Evolutionary conservation across 2,329 filamentous ascomycete genomes (phyloP).

Genomic region (Xylaria hypoxylon): DNA sequence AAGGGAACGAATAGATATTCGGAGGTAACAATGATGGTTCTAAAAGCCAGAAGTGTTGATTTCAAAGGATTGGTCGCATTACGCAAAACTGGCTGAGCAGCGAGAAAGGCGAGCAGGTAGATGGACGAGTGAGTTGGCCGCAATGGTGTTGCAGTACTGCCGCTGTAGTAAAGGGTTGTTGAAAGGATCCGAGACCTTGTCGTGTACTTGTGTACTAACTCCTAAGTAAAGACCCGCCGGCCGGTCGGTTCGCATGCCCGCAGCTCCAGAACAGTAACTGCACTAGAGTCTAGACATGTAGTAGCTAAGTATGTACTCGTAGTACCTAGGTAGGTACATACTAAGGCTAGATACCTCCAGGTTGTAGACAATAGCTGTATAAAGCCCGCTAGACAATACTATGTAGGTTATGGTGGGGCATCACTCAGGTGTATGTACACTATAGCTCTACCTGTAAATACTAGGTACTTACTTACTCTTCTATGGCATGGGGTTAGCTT

Average conservation of each 20-base stretch:
- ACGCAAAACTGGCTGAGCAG: slow-evolving; percentile 16
- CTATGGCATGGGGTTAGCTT: slow-evolving; percentile 18
- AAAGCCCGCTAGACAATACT: neutral
- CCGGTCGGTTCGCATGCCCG: slow-evolving; percentile 35
- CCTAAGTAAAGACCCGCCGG: slow-evolving; percentile 26
- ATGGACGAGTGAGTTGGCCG: slow-evolving; percentile 24
- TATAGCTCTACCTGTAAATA: neutral
- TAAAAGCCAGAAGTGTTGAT: slow-evolving; percentile 1
- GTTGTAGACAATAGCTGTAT: too few relatives aligned
- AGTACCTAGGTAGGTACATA: neutral
- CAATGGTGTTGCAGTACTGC: slow-evolving; percentile 26
- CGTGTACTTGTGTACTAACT: slow-evolving; percentile 5
- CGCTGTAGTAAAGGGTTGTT: slow-evolving; percentile 33
- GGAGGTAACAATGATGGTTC: slow-evolving; percentile 1
- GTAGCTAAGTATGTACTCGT: too few relatives aligned
- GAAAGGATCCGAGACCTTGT: slow-evolving; percentile 43
- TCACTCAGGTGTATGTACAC: too few relatives aligned
- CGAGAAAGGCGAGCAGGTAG: slow-evolving; percentile 18
- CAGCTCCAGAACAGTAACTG: slow-evolving; percentile 25
- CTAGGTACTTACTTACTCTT: slow-evolving; percentile 7
- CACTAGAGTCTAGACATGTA: too few relatives aligned
- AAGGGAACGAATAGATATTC: neutral
- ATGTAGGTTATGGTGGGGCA: too few relatives aligned
- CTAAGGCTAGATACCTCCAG: too few relatives aligned
- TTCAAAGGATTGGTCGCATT: slow-evolving; percentile 10